These are phyloP conservation scores for Naumovozyma baii DNA, from an alignment of 805 yeast genomes.

Conservation along the genomic window DNA sequence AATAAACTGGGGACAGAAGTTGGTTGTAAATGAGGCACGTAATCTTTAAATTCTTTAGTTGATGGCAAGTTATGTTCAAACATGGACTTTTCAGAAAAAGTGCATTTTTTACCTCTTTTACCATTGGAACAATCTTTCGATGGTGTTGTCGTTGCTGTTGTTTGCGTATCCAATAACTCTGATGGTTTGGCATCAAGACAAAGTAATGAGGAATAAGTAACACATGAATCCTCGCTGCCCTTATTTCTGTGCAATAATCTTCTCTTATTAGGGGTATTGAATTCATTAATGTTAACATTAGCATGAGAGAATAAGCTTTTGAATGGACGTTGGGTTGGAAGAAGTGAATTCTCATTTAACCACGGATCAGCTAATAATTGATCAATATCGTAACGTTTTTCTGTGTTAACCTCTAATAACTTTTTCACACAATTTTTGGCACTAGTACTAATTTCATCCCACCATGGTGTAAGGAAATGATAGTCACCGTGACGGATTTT, in stretches of 20 bases:
- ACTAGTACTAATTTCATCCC: slow-evolving; percentile 65
- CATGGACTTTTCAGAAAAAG: not conserved
- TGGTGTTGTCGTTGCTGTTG: not conserved
- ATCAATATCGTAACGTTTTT: slow-evolving; percentile 52
- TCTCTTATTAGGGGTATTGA: not conserved
- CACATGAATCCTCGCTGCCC: not conserved
- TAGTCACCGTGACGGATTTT: slow-evolving; percentile 63
- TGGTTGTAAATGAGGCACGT: not conserved
- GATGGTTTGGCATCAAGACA: not conserved
- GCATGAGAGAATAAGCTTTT: not conserved
- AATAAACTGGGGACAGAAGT: not conserved
- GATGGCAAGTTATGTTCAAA: not conserved
- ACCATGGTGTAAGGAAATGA: slow-evolving; percentile 69
- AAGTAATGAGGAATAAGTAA: not conserved
- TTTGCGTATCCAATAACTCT: not conserved
- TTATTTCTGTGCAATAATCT: not conserved
- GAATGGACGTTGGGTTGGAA: not conserved
- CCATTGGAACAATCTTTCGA: not conserved
- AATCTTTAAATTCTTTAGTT: no score
- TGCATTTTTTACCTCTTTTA: not conserved
- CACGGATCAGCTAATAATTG: slow-evolving; percentile 64
- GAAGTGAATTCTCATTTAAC: slow-evolving; percentile 29
- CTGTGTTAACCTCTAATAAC: slow-evolving; percentile 60
- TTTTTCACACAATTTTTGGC: slow-evolving; percentile 61
- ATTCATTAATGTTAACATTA: not conserved